Evolutionary conservation across 208 protist genomes (phyloP).

Genomic region (Leishmania amazonensis): DNA sequence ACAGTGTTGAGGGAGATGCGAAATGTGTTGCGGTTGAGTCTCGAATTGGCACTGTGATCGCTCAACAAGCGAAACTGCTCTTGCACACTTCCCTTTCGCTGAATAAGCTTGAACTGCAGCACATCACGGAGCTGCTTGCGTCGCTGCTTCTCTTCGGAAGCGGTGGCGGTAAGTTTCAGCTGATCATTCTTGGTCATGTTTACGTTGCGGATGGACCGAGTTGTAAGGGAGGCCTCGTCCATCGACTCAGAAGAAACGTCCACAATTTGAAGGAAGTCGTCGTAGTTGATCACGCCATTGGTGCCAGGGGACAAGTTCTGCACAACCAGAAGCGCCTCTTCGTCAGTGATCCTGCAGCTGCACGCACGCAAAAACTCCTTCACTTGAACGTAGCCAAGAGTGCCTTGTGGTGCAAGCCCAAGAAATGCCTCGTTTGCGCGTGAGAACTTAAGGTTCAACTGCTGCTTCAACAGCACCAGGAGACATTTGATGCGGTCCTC

Average conservation of each 20-base stretch:
- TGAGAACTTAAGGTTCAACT: slow-evolving; percentile 81
- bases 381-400: slow-evolving; percentile 78
- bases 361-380: slow-evolving; percentile 82
- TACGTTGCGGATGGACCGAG: slow-evolving; percentile 65
- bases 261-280: slow-evolving; percentile 75
- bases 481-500: slow-evolving; percentile 71
- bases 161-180: slow-evolving; percentile 39
- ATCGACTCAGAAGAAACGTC: slow-evolving; percentile 67
- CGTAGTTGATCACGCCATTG: slow-evolving; percentile 74
- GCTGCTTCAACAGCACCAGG: slow-evolving; percentile 78
- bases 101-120: slow-evolving; percentile 82
- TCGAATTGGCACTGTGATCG: slow-evolving; percentile 67
- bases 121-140: slow-evolving; percentile 56
- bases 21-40: slow-evolving; percentile 77
- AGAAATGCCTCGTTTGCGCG: slow-evolving; percentile 75
- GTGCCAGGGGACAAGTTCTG: slow-evolving; percentile 73
- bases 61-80: slow-evolving; percentile 84
- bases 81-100: slow-evolving; percentile 72
- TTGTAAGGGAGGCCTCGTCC: slow-evolving; percentile 69
- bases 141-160: slow-evolving; percentile 43
- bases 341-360: slow-evolving; percentile 81
- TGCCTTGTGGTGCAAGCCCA: slow-evolving; percentile 71
- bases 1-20: slow-evolving; percentile 72
- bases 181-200: slow-evolving; percentile 61
- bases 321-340: slow-evolving; percentile 81